Percentiles rank a stretch among this genome's conserved stretches.
Evolutionary conservation across 176 grass and related monocot genomes (phyloP).

Genomic region (Microstegium vimineum): DNA sequence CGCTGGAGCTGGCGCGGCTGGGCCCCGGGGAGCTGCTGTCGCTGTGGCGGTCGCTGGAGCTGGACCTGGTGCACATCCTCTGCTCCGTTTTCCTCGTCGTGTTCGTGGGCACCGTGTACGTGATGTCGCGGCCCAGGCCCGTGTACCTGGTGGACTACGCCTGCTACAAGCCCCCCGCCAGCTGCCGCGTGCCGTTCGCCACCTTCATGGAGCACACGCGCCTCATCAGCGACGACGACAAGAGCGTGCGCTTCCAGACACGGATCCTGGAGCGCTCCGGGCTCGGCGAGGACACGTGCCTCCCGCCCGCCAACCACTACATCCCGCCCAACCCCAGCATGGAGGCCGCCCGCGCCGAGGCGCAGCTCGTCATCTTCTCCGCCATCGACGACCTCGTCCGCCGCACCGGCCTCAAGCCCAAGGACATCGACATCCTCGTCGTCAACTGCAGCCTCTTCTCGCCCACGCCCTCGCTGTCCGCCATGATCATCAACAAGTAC

Average conservation of each 20-base stretch:
- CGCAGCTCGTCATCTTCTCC: conserved; percentile 86
- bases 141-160: conserved; percentile 89
- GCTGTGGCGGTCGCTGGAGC: conserved; percentile 61
- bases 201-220: conserved; percentile 96
- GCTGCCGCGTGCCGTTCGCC: conserved; percentile 77
- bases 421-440: conserved; percentile 88
- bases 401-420: conserved; percentile 59
- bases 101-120: conserved; percentile 68
- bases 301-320: conserved; percentile 90
- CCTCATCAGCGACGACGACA: conserved; percentile 67
- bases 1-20: conserved; percentile 39
- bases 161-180: conserved; percentile 70
- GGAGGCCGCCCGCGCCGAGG: conserved; percentile 69
- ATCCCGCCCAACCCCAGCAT: conserved; percentile 81
- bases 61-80: conserved; percentile 71
- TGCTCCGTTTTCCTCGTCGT: conserved; percentile 62
- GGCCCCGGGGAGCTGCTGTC: conserved; percentile 55
- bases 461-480: conserved; percentile 74
- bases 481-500: conserved; percentile 96
- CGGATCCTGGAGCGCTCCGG: conserved; percentile 72
- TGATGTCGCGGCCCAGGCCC: conserved; percentile 70
- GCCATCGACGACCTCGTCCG: conserved; percentile 81
- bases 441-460: conserved; percentile 96
- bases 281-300: conserved; percentile 76
- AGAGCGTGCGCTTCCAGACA: conserved; percentile 75